Conservation (phyloP, 192 early-diverging fungal species). For the Spizellomyces sp. region DNA sequence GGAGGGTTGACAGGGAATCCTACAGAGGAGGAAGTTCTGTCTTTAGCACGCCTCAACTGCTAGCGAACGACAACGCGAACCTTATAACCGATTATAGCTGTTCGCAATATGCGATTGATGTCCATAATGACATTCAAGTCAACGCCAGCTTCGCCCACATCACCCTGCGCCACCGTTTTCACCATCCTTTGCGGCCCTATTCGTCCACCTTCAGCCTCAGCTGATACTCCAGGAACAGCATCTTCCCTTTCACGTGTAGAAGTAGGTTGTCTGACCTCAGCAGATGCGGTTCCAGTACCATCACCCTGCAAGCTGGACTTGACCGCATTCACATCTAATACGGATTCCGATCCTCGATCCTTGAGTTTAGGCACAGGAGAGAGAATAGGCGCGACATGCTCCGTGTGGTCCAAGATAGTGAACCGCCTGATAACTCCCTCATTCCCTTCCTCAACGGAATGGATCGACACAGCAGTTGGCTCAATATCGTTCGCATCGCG, state of each 20-base stretch:
- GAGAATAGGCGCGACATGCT: neutral
- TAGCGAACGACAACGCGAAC: conserved; percentile 2
- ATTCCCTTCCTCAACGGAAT: neutral
- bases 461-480: neutral
- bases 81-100: conserved; percentile 13
- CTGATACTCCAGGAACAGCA: neutral
- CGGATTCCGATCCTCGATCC: neutral
- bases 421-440: neutral
- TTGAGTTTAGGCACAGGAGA: neutral
- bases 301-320: neutral
- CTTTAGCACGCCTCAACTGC: neutral
- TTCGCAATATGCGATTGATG: conserved; percentile 17
- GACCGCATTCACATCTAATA: neutral
- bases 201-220: neutral
- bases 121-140: conserved; percentile 23
- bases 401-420: too few relatives aligned
- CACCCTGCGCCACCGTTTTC: neutral
- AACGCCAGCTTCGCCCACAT: neutral
- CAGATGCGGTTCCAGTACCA: neutral
- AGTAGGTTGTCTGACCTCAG: neutral
- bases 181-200: too few relatives aligned
- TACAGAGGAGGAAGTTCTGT: neutral
- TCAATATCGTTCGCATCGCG: neutral
- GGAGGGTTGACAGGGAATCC: neutral
- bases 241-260: neutral